Evolutionary conservation across 352 stramenopile genomes (phyloP), one percentile per base, ranked within the genome.

Genomic region (Pythium dissimile): DNA sequence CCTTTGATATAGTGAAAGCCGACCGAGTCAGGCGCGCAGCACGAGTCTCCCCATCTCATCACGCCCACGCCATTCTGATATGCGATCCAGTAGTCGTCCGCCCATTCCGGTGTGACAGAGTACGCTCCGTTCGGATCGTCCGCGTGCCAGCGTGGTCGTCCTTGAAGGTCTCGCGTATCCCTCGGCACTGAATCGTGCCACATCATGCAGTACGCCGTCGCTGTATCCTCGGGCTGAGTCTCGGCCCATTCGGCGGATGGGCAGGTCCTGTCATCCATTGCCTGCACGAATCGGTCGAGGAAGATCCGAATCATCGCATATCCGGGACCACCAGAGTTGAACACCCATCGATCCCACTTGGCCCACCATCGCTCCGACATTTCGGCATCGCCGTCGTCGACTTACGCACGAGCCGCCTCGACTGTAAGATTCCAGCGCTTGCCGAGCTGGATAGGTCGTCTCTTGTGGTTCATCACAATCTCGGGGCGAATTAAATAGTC

Each of bases 201-300:
- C 72, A 86, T 89, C 78, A 93, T 89, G 43, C 83, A 93, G 62
- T 88, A 92, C 56, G 83, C 86, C 42, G 90, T 87, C 39, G 78
- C 76, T 31, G 72, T 71, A 43, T 93, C 83, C 45, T 93, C 80
- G 8, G 83, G 80, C 34, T 90, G 65, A 77, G 84, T 88, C 48
- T 80, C 67, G 34, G 75, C 88, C 59, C 72, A 68, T 39, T 50
- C 51, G 46, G 89, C 75, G 26, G 75, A 88, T 24, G 91, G 47
- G 31, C 83, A 93, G 24, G 52, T 77, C 61, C 57, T 69, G 24
- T 85, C 69, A 1, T 72, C 64, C 21, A 90, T 51, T 26, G 74
- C 76, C 9, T 46, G 58, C 5, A 93, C 72, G n/a, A 92, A 74
- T 54, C 78, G 75, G 69, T 86, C 76, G 55, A 92, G 52, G 49